These are phyloP conservation scores for Histomonas meleagridis DNA, from an alignment of 208 protist species.

Conservation along the genomic window DNA sequence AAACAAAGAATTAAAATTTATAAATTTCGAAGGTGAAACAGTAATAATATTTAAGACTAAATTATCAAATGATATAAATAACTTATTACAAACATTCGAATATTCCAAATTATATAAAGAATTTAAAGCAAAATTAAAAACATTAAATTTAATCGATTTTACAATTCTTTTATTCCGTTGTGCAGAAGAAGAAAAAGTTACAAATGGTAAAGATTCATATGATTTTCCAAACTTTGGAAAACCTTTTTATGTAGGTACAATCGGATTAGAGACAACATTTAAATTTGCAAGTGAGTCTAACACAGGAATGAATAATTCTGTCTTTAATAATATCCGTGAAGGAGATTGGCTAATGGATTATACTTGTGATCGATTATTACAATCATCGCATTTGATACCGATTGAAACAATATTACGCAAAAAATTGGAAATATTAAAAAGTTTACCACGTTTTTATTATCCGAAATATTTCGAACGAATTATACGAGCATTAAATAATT, in stretches of 20 bases:
- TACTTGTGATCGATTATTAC: background rate
- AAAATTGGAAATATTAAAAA: background rate
- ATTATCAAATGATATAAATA: background rate
- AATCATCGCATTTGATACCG: background rate
- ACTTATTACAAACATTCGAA: background rate
- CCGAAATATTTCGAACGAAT: background rate
- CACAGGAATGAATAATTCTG: background rate
- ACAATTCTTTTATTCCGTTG: background rate
- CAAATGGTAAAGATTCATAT: background rate
- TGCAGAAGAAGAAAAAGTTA: background rate
- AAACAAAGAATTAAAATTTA: background rate
- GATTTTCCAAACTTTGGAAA: background rate
- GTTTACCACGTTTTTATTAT: background rate
- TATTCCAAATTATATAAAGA: background rate
- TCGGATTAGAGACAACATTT: background rate
- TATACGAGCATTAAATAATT: background rate
- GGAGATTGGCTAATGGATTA: background rate
- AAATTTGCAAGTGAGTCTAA: background rate
- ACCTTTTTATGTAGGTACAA: slow-evolving; percentile 21
- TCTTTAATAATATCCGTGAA: background rate
- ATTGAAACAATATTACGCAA: background rate
- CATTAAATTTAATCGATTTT: background rate
- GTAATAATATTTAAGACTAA: background rate
- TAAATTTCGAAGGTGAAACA: background rate
- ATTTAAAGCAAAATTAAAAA: background rate